phyloP scores from a whole-genome alignment of 495 filamentous ascomycete species.

The Podospora pseudopauciseta region DNA sequence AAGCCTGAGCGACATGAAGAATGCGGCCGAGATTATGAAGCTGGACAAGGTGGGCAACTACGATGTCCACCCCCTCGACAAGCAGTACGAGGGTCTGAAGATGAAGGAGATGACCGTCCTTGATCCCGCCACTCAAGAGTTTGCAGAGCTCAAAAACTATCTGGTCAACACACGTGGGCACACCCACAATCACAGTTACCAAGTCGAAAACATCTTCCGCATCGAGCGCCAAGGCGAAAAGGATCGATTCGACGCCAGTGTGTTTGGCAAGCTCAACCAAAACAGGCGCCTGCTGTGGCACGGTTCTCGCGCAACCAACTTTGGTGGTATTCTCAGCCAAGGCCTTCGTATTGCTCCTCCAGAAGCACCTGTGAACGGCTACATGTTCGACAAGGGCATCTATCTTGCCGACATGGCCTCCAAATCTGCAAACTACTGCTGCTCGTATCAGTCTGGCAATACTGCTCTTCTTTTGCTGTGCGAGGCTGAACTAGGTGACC shows the following conservation, averaged over 20 bases:
- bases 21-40: conserved; percentile 74
- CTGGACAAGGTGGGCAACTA: conserved; percentile 46
- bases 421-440: conserved; percentile 76
- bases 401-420: conserved; percentile 80
- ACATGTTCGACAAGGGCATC: conserved; percentile 84
- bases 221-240: conserved; percentile 72
- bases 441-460: conserved; percentile 39
- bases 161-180: conserved; percentile 59
- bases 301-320: conserved; percentile 74
- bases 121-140: conserved; percentile 57
- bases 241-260: conserved; percentile 59
- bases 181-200: conserved; percentile 57
- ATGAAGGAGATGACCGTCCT: conserved; percentile 74
- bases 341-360: conserved; percentile 84
- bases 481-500: conserved; percentile 72
- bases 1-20: conserved; percentile 75
- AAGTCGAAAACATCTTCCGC: conserved; percentile 75
- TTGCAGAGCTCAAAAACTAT: conserved; percentile 59
- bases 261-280: conserved; percentile 36
- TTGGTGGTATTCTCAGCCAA: conserved; percentile 76
- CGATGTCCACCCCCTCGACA: conserved; percentile 61
- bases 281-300: conserved; percentile 82
- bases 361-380: conserved; percentile 72
- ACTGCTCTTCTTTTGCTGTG: conserved; percentile 65
- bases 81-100: conserved; percentile 63